Evolutionary conservation across 2,329 filamentous ascomycete genomes (phyloP), one percentile per base, ranked within the genome.

Genomic region (Alternaria novae-zelandiae): DNA sequence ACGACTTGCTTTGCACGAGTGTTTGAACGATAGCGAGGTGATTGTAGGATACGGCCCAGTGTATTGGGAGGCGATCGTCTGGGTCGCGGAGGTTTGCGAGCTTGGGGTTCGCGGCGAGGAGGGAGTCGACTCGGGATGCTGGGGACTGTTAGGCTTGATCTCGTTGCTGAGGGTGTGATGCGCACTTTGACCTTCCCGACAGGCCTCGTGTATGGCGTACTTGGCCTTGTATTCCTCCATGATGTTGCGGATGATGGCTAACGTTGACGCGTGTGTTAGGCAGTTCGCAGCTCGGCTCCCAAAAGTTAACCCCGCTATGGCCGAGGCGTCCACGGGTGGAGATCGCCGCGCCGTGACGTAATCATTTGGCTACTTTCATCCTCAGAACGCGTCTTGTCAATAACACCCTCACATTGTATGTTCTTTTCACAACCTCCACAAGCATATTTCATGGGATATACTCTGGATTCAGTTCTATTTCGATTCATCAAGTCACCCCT

Each of bases 41-140:
- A 78, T 96, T 96, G 79, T 92, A 91, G 21, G 94, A 96, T 2
- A 89, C 88, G 0, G 96, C 95, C 96, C 96, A 99, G 84, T 99
- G 96, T 61, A 98, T 89, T 3, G 96, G 90, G 41, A 97, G 87
- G 47, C 96, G 92, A 15, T 93, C 93, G 79, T 99, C 96, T 53
- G 92, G 90, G 74, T 99, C 96, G 74, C 83, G 84, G 73, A 89
- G 88, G 61, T 83, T 85, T 25, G 92, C 90, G 43, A 96, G 87
- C 74, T 92, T 94, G 3, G 92, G 90, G 75, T 97, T 94, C 70
- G 90, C 90, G 76, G 88, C 88, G 46, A 95, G 83, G 17, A 95
- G 85, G 9, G 91, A 91, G 81, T 97, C 93, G 36, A 92, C 91
- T 25, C 88, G 82, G 60, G 86, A 82, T 28, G 86, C 93, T 96